Percentiles rank a stretch among this genome's conserved stretches.
These are phyloP conservation scores for Xylariaceae sp. DNA, from an alignment of 2,329 filamentous ascomycete genomes.

Conservation along the genomic window DNA sequence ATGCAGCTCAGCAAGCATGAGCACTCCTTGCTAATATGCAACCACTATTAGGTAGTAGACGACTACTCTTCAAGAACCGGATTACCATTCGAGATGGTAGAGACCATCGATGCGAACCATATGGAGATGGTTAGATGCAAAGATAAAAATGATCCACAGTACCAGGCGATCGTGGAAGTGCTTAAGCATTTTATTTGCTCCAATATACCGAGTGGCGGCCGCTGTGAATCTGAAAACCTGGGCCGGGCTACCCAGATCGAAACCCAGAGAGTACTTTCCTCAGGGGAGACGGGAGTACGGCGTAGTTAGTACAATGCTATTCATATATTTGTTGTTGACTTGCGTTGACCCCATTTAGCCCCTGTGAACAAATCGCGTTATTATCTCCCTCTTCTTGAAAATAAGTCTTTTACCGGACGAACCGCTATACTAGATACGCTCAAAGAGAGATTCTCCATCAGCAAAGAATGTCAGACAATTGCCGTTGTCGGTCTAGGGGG, in stretches of 20 bases:
- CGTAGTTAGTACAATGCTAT: not conserved
- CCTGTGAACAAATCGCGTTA: not conserved
- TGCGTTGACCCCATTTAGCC: not conserved
- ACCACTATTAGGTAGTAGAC: slow-evolving; percentile 33
- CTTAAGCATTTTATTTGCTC: slow-evolving; percentile 27
- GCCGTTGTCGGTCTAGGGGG: slow-evolving; percentile 39
- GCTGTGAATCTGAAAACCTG: not conserved
- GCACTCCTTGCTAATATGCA: not conserved
- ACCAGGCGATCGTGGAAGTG: slow-evolving; percentile 31
- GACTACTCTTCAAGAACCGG: slow-evolving; percentile 40
- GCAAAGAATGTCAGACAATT: not conserved
- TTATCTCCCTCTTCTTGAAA: slow-evolving; percentile 3
- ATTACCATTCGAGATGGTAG: slow-evolving; percentile 35
- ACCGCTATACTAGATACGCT: not conserved
- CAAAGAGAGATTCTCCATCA: slow-evolving; percentile 5
- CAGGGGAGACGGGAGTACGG: not conserved
- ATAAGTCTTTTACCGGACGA: slow-evolving; percentile 9
- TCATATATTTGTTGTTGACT: not conserved
- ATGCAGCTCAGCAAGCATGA: not conserved
- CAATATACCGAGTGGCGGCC: not conserved
- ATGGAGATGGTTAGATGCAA: slow-evolving; percentile 37
- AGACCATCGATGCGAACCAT: slow-evolving; percentile 40
- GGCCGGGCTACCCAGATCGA: not conserved
- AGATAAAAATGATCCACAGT: slow-evolving; percentile 30
- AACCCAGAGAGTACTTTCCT: not conserved